Base-by-base conservation (phyloP, 2,329 filamentous ascomycete genomes). In the Neopestalotiopsis clavispora region DNA sequence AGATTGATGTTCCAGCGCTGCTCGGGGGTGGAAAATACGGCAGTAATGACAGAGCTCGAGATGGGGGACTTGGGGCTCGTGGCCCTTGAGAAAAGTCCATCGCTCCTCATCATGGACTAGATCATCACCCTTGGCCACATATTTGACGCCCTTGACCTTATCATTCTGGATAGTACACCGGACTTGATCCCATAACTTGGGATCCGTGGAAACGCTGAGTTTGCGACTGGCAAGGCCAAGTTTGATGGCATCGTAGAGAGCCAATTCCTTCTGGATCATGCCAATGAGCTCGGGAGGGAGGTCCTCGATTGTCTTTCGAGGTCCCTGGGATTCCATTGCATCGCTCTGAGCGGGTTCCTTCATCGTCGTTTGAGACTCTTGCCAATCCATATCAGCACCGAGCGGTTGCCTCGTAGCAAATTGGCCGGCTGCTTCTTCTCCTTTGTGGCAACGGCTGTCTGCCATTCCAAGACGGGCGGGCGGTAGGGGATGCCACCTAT, bases 31-130 rank as follows among this genome's bases (percentile, higher is more conserved):
- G n/a, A 71, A 71, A 13, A 71, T 68, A 23, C 66, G 68, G 28
- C 69, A 71, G 40, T 66, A 68, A 14, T 69, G 66, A 52, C 69
- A 71, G 17, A 71, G 68, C 57, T 71, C 68, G 34, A 62, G 62
- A 9, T 64, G 40, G 7, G 57, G 49, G 2, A 71, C 57, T 23
- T 52, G n/a, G 17, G n/a, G 28, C 57, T 71, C 65, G 6, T 68
- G 56, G 14, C 59, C 64, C 13, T 65, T 65, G 17, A 71, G 59
- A 59, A 69, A 66, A 4, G 34, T 23, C 69, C 69, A 71, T 10
- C 69, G 56, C 9, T 67, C 65, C 5, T 60, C 61, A 28, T 69
- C 34, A 38, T 38, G 34, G 10, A 38, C 34, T 38, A 38, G 34
- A 38, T 38, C 66, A 34, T 58, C 14, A 12, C 20, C 13, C 2